Conservation (phyloP, 805 yeast genomes). For the Saccharomycopsis synnaedendra region DNA sequence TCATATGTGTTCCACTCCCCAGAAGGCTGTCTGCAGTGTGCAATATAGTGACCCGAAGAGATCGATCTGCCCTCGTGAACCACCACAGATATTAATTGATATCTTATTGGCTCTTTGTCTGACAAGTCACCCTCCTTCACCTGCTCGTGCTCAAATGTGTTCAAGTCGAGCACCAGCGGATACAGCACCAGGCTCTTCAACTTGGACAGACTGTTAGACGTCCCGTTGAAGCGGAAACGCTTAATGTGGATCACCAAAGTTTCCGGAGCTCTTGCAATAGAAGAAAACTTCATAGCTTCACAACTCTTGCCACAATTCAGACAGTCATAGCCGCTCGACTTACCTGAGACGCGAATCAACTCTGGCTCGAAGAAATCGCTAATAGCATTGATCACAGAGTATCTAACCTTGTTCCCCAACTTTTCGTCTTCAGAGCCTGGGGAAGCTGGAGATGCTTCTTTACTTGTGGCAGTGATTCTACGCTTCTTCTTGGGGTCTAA, state of each 20-base stretch:
- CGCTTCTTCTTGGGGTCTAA: constrained; percentile 43
- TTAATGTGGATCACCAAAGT: constrained; percentile 79
- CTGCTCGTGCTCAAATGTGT: constrained; percentile 31
- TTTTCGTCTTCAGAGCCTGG: not conserved
- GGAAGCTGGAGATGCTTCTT: constrained; percentile 9
- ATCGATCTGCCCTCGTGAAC: constrained; percentile 93
- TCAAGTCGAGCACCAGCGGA: constrained; percentile 64
- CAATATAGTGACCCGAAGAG: constrained; percentile 85
- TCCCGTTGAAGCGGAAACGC: constrained; percentile 80
- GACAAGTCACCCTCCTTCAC: constrained; percentile 6
- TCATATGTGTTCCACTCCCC: constrained; percentile 91
- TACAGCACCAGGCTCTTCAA: constrained; percentile 80
- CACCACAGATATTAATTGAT: constrained; percentile 72
- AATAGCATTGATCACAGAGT: constrained; percentile 65
- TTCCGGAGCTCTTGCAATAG: constrained; percentile 79
- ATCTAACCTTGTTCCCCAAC: constrained; percentile 25
- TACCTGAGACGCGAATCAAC: constrained; percentile 50
- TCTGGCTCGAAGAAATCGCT: constrained; percentile 79
- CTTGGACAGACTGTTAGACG: constrained; percentile 56
- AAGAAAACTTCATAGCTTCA: constrained; percentile 63
- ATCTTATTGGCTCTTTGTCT: constrained; percentile 27
- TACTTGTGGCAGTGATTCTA: constrained; percentile 19
- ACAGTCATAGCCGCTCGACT: constrained; percentile 68
- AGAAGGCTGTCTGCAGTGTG: constrained; percentile 86
- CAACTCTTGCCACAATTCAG: constrained; percentile 74